Evolutionary conservation across 139 green algal genomes (phyloP).

Genomic region (Choricystis sp.): DNA sequence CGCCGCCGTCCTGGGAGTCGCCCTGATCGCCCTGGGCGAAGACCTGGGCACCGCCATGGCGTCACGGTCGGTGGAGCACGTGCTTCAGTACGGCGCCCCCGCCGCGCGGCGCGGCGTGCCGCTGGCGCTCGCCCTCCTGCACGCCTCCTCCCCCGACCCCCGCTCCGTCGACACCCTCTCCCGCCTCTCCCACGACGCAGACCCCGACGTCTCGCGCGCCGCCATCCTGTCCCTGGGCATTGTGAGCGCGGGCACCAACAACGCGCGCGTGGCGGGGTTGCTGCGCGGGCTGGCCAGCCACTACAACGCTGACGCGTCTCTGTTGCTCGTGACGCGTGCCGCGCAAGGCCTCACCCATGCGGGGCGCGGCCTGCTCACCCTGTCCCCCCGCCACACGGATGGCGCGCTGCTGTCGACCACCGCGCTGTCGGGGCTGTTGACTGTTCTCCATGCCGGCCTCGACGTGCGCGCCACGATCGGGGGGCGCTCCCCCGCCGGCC

Average conservation of each 20-base stretch:
- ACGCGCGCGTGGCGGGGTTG: slow-evolving; percentile 70
- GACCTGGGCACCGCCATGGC: slow-evolving; percentile 83
- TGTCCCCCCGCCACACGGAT: slow-evolving; percentile 82
- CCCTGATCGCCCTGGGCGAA: slow-evolving; percentile 84
- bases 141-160: slow-evolving; percentile 68
- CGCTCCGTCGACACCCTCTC: slow-evolving; percentile 77
- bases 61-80: slow-evolving; percentile 71
- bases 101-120: slow-evolving; percentile 56
- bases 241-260: slow-evolving; percentile 93
- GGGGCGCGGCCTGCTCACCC: slow-evolving; percentile 90
- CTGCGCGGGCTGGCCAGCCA: slow-evolving; percentile 74
- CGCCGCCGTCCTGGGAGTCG: slow-evolving; percentile 77
- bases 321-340: slow-evolving; percentile 69
- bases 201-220: slow-evolving; percentile 57
- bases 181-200: slow-evolving; percentile 79
- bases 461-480: slow-evolving; percentile 62
- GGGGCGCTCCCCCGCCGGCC: slow-evolving; percentile 79
- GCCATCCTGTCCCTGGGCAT: slow-evolving; percentile 81
- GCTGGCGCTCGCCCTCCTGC: slow-evolving; percentile 78
- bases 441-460: slow-evolving; percentile 54
- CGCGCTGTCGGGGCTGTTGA: slow-evolving; percentile 62
- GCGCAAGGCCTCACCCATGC: slow-evolving; percentile 64
- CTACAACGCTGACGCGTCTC: slow-evolving; percentile 93
- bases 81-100: slow-evolving; percentile 78
- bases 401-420: slow-evolving; percentile 65